Evolutionary conservation across 2,329 filamentous ascomycete species (phyloP), one percentile per base, ranked within the genome.

Genomic region (Neonectria coccinea): DNA sequence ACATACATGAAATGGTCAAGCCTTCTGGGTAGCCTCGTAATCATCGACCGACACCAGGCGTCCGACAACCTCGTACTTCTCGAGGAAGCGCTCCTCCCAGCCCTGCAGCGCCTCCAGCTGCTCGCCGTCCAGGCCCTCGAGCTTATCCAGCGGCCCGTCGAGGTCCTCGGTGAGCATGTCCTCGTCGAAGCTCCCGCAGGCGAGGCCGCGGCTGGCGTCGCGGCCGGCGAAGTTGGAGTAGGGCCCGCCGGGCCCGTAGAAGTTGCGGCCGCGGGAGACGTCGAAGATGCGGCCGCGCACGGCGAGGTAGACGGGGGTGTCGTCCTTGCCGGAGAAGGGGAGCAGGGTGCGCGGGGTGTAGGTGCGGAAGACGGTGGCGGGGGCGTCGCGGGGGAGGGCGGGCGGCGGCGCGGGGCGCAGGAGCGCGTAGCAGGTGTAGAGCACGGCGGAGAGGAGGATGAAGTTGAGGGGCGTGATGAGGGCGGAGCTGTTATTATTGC

Each of bases 31-130:
- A 39, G 62, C 53, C 42, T 73, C 54, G 8, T 70, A 80, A 22
- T 86, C 82, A 3, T 74, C 79, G 25, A 79, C 81, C 2, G 86
- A 80, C 25, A 97, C 92, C 74, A 99, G 80, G 80, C 89, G 91
- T 20, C 96, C 96, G 14, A 99, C 93, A n/a, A 98, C 89, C 25
- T 97, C 83, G 79, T 99, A 99, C 85, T 99, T 98, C 80, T 95
- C 92, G 66, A 86, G 82, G 79, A 99, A 99, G 70, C 94, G 86
- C 82, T 97, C 93, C 83, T 97, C 94, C 96, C 96, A 99, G 2
- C 92, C 93, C 73, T 86, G 85, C 79, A 97, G 82, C 54, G 94
- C 92, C 78, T 97, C 94, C 80, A 92, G 81, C 84, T 97, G 90
- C 63, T 95, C 93, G 1, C 77, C 79, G 6, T 88, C 89, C 65